phyloP scores from a whole-genome alignment of 2,329 filamentous ascomycete genomes.

The Aspergillus neotritici region DNA sequence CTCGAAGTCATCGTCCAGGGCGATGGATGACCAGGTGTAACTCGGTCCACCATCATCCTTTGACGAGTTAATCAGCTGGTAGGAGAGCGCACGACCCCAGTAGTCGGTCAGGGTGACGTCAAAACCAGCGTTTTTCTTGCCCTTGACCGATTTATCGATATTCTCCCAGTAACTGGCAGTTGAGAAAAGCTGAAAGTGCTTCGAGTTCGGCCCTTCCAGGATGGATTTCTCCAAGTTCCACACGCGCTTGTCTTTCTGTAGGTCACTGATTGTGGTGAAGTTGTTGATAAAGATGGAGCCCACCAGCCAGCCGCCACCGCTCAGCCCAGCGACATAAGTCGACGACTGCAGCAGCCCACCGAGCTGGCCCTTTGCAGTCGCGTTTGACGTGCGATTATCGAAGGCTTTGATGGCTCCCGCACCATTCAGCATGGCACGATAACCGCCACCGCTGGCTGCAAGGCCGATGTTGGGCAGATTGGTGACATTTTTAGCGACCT shows the following conservation, averaged over 20 bases:
- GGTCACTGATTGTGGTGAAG: conserved; percentile 59
- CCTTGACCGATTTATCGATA: conserved; percentile 52
- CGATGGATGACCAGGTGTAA: conserved; percentile 79
- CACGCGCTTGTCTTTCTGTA: conserved; percentile 47
- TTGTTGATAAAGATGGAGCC: conserved; percentile 73
- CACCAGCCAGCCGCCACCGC: conserved; percentile 77
- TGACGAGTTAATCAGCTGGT: conserved; percentile 72
- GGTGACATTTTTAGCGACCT: conserved; percentile 24
- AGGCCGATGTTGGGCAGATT: conserved; percentile 15
- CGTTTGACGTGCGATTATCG: conserved; percentile 61
- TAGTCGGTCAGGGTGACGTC: conserved; percentile 74
- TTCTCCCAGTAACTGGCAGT: conserved; percentile 58
- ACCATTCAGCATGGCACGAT: conserved; percentile 73
- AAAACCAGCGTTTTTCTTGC: conserved; percentile 60
- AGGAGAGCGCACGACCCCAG: conserved; percentile 78
- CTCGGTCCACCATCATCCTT: conserved; percentile 59
- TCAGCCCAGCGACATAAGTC: conserved; percentile 74
- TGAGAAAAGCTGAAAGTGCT: conserved; percentile 38
- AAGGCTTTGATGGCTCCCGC: conserved; percentile 73
- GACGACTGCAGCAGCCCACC: conserved; percentile 70
- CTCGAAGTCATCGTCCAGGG: conserved; percentile 56
- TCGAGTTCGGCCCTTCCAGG: conserved; percentile 50
- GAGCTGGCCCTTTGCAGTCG: conserved; percentile 39
- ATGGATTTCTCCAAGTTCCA: conserved; percentile 62
- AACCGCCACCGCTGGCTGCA: conserved; percentile 66